A percentile compares a stretch with the other conserved stretches of the same genome.
These are phyloP conservation scores for Pelargonium citronellum DNA, from an alignment of 441 rosid species.

Conservation along the genomic window DNA sequence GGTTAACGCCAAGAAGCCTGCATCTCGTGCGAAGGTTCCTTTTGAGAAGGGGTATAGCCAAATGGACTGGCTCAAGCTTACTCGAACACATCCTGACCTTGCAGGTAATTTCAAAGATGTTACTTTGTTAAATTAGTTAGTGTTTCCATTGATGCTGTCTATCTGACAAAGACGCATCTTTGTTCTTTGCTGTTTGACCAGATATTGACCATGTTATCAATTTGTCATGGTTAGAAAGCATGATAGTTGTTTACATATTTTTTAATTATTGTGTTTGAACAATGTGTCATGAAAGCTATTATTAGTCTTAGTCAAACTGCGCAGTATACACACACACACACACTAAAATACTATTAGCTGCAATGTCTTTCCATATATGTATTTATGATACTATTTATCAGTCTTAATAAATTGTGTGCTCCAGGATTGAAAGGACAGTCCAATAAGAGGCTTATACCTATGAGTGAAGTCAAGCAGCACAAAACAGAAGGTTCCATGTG, in stretches of 20 bases:
- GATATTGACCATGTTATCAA: not conserved
- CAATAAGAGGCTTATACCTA: slow-evolving; percentile 60
- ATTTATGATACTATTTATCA: not conserved
- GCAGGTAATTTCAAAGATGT: slow-evolving; percentile 51
- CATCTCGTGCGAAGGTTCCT: slow-evolving; percentile 69
- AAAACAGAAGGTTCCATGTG: slow-evolving; percentile 74
- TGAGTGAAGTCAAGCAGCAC: slow-evolving; percentile 72
- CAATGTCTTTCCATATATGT: not conserved
- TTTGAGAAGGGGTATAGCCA: slow-evolving; percentile 91
- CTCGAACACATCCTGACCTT: slow-evolving; percentile 79
- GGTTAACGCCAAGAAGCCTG: slow-evolving; percentile 42
- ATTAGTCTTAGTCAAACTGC: not conserved
- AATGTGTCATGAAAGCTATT: not conserved
- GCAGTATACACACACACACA: too few species aligned
- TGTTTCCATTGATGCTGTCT: too few species aligned
- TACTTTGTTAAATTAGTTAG: not conserved
- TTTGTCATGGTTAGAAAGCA: not conserved
- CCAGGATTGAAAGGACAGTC: slow-evolving; percentile 77
- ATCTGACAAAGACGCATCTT: too few species aligned
- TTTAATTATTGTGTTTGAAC: not conserved
- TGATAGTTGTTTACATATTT: not conserved
- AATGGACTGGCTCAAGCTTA: slow-evolving; percentile 84
- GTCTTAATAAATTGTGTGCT: slow-evolving; percentile 10
- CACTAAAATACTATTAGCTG: too few species aligned
- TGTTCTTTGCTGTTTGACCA: not conserved